Evolutionary conservation across 768 basidiomycete genomes (phyloP).

Genomic region (Termitomyces sp.): DNA sequence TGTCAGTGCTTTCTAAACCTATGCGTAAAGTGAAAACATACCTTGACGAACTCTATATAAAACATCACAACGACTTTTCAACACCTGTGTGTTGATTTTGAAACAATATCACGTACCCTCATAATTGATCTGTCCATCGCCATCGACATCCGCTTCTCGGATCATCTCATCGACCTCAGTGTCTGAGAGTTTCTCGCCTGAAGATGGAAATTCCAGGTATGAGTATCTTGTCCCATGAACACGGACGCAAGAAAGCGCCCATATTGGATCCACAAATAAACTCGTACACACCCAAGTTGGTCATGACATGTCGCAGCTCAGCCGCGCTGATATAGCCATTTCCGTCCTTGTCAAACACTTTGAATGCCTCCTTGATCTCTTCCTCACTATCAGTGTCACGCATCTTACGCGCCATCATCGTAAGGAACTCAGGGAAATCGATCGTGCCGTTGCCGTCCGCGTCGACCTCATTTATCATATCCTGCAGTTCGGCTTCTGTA

Average conservation of each 20-base stretch:
- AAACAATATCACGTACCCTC: slow-evolving; percentile 43
- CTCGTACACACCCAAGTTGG: slow-evolving; percentile 63
- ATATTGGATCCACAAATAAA: not conserved
- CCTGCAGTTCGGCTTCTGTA: slow-evolving; percentile 85
- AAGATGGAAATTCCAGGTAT: not conserved
- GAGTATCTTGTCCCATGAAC: not conserved
- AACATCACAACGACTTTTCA: slow-evolving; percentile 2
- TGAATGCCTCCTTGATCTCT: slow-evolving; percentile 96
- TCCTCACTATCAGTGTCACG: slow-evolving; percentile 90
- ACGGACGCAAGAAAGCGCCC: not conserved
- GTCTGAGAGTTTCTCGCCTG: slow-evolving; percentile 84
- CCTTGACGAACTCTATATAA: slow-evolving; percentile 70
- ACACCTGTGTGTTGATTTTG: not conserved
- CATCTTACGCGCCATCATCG: slow-evolving; percentile 87
- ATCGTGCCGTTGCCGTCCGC: slow-evolving; percentile 86
- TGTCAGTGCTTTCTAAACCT: not conserved
- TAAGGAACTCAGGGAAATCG: slow-evolving; percentile 80
- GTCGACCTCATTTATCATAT: slow-evolving; percentile 91
- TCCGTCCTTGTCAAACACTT: slow-evolving; percentile 94
- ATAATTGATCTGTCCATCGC: slow-evolving; percentile 91
- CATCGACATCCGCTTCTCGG: slow-evolving; percentile 91
- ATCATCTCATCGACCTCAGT: slow-evolving; percentile 95
- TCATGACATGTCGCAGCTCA: slow-evolving; percentile 91
- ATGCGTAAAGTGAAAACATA: slow-evolving; percentile 15
- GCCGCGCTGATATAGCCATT: slow-evolving; percentile 85